A percentile compares a stretch with the other conserved stretches of the same genome.
phyloP scores from a whole-genome alignment of 768 basidiomycete genomes.

The Collybia sordida region DNA sequence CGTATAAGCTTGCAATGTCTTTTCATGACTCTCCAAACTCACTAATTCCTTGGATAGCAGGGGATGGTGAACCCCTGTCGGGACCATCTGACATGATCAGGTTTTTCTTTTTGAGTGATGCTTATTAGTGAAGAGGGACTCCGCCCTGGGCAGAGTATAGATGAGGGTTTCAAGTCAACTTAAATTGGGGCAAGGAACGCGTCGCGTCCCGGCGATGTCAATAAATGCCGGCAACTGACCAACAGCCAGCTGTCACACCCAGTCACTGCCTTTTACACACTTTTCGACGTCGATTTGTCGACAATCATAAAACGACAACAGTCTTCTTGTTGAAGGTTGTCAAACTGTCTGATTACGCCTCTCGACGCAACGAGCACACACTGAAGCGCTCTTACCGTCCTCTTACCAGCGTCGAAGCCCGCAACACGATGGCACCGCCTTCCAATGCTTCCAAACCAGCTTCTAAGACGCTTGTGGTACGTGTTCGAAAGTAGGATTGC shows the following conservation, averaged over 20 bases:
- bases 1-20: conserved; percentile 7
- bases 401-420: neutral
- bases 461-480: conserved; percentile 13
- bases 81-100: conserved; percentile 22
- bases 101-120: neutral
- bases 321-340: neutral
- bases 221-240: neutral
- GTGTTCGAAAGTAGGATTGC: neutral
- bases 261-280: neutral
- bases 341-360: neutral
- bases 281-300: neutral
- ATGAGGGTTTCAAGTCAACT: too few species aligned
- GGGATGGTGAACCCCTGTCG: conserved; percentile 23
- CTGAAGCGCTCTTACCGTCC: neutral
- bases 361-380: neutral
- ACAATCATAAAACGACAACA: neutral
- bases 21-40: conserved; percentile 15
- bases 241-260: too few species aligned
- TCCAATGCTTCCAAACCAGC: conserved; percentile 8
- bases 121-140: neutral
- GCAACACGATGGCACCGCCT: conserved; percentile 11
- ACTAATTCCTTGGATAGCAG: conserved; percentile 40
- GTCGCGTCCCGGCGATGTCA: conserved; percentile 9
- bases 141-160: too few species aligned
- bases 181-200: conserved; percentile 1